Evolutionary conservation across 495 filamentous ascomycete genomes (phyloP).

Genomic region (Penicillium riverlandense): DNA sequence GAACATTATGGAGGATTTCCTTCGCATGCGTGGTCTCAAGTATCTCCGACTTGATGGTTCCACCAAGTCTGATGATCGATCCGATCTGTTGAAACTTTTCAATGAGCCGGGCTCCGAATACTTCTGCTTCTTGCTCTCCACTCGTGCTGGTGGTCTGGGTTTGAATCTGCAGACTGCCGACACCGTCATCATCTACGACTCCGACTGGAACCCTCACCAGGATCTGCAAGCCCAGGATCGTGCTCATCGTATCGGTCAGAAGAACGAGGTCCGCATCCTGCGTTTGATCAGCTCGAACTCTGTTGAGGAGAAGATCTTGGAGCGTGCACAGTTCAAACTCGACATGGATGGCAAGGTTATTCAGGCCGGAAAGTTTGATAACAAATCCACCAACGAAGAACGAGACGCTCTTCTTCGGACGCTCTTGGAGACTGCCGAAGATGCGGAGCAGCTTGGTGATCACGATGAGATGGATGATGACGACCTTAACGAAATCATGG

Average conservation of each 20-base stretch:
- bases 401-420: slow-evolving; percentile 91
- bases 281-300: slow-evolving; percentile 93
- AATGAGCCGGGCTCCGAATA: slow-evolving; percentile 86
- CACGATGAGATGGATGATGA: slow-evolving; percentile 95
- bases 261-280: slow-evolving; percentile 97
- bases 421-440: slow-evolving; percentile 83
- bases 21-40: slow-evolving; percentile 69
- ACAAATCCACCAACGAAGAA: slow-evolving; percentile 97
- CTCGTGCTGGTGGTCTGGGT: slow-evolving; percentile 94
- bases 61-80: slow-evolving; percentile 95
- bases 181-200: slow-evolving; percentile 99
- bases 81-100: slow-evolving; percentile 79
- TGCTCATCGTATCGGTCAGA: slow-evolving; percentile 99
- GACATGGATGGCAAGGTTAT: slow-evolving; percentile 99
- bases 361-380: slow-evolving; percentile 97
- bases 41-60: slow-evolving; percentile 93
- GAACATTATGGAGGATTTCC: slow-evolving; percentile 99
- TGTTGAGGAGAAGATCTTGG: slow-evolving; percentile 96
- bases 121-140: slow-evolving; percentile 98
- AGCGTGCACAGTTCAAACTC: slow-evolving; percentile 93
- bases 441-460: slow-evolving; percentile 68
- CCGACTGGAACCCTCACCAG: slow-evolving; percentile 99
- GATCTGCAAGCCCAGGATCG: slow-evolving; percentile 99
- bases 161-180: slow-evolving; percentile 95
- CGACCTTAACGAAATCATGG: slow-evolving; percentile 83